These are phyloP conservation scores for Lactarius deliciosus DNA, from an alignment of 768 basidiomycete species.

Conservation along the genomic window DNA sequence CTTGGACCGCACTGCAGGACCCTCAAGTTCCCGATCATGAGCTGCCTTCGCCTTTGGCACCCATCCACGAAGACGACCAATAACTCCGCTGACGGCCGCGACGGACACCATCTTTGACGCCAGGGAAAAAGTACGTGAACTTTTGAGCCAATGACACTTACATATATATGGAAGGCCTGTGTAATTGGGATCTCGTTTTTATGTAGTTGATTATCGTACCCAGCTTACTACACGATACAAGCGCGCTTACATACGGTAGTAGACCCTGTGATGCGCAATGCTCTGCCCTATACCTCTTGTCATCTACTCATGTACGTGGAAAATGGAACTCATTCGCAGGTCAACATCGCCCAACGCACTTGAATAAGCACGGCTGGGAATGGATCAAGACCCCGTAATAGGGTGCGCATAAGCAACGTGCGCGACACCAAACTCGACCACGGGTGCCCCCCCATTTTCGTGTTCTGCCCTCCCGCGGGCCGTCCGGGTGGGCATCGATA, in stretches of 20 bases:
- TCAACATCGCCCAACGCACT: not conserved
- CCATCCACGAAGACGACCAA: not conserved
- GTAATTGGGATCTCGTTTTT: constrained; percentile 15
- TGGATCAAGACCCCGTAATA: not conserved
- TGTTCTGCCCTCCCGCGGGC: not conserved
- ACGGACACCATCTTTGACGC: not conserved
- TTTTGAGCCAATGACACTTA: not conserved
- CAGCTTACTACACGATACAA: constrained; percentile 1
- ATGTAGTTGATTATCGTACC: constrained; percentile 13
- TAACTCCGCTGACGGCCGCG: not conserved
- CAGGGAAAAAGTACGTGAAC: not conserved
- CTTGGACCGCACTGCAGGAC: not conserved
- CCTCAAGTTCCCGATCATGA: not conserved
- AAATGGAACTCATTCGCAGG: not conserved
- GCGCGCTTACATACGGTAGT: not conserved
- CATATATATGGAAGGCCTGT: constrained; percentile 9
- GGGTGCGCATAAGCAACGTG: not conserved
- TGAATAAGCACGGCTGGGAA: not conserved
- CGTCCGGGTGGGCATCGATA: constrained; percentile 17
- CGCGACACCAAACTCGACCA: constrained; percentile 19
- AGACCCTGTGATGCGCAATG: not conserved
- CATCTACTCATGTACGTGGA: not conserved
- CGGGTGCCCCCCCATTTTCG: constrained; percentile 4
- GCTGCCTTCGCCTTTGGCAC: not conserved
- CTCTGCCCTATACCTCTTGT: not conserved